Evolutionary conservation across 75 land plant species (phyloP).

Genomic region (Selaginella moellendorffii): DNA sequence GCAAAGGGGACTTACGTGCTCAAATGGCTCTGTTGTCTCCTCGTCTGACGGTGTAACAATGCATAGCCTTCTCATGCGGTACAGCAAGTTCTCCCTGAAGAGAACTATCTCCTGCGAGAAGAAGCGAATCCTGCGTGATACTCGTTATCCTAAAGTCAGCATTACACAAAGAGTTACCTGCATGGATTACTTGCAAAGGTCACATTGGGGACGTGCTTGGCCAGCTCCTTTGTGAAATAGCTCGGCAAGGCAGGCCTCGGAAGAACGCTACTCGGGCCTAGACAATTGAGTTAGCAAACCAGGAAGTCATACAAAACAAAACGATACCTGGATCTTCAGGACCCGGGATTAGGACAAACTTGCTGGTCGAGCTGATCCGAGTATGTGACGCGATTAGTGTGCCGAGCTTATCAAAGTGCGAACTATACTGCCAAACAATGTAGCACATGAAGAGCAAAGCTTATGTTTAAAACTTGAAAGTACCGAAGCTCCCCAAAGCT

Average conservation of each 20-base stretch:
- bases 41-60: slow-evolving; percentile 68
- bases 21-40: slow-evolving; percentile 90
- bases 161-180: slow-evolving; percentile 39
- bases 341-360: slow-evolving; percentile 86
- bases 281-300: too few relatives aligned
- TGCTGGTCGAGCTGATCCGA: slow-evolving; percentile 59
- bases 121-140: slow-evolving; percentile 53
- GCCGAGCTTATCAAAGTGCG: slow-evolving; percentile 77
- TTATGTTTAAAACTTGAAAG: slow-evolving; percentile 4
- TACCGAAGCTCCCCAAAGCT: slow-evolving; percentile 67
- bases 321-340: slow-evolving; percentile 95
- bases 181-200: slow-evolving; percentile 87
- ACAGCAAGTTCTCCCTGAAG: slow-evolving; percentile 91
- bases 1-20: slow-evolving; percentile 39
- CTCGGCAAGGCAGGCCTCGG: slow-evolving; percentile 81
- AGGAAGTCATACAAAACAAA: too few relatives aligned
- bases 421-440: slow-evolving; percentile 22
- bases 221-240: slow-evolving; percentile 71
- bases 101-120: slow-evolving; percentile 90
- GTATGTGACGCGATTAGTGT: slow-evolving; percentile 60
- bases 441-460: neutral
- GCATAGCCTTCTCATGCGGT: slow-evolving; percentile 83
- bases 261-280: slow-evolving; percentile 81
- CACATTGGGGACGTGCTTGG: slow-evolving; percentile 70
- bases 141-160: neutral